A percentile compares a stretch with the other conserved stretches of the same genome.
Conservation (phyloP, 805 yeast species). For the Yamadazyma sp. region DNA sequence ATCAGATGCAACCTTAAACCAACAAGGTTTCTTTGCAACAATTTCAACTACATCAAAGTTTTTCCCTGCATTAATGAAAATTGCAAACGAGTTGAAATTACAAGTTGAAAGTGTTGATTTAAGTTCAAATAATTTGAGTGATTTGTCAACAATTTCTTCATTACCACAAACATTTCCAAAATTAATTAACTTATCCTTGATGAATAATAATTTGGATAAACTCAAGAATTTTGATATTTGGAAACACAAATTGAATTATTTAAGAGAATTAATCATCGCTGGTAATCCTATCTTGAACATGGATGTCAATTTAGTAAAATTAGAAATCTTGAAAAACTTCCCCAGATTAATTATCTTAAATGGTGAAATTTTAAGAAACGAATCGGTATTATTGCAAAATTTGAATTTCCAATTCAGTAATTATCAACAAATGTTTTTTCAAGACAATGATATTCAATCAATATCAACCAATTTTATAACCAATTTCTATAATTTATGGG, state of each 20-base stretch:
- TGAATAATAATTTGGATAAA: conserved; percentile 65
- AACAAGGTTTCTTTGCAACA: conserved; percentile 63
- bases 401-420: conserved; percentile 53
- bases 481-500: conserved; percentile 80
- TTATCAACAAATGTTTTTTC: conserved; percentile 74
- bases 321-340: conserved; percentile 66
- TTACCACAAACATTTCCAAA: conserved; percentile 73
- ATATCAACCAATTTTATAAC: conserved; percentile 75
- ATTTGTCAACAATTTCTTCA: conserved; percentile 55
- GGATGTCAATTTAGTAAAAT: conserved; percentile 42
- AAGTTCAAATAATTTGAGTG: conserved; percentile 57
- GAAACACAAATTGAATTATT: conserved; percentile 67
- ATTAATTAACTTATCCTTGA: conserved; percentile 74
- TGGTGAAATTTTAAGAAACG: conserved; percentile 76
- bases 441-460: conserved; percentile 64
- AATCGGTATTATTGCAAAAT: conserved; percentile 49
- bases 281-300: conserved; percentile 69
- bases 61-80: conserved; percentile 84
- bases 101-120: conserved; percentile 72
- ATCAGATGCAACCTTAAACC: conserved; percentile 57
- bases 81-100: conserved; percentile 56
- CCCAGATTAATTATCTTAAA: conserved; percentile 81
- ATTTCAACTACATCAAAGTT: conserved; percentile 69
- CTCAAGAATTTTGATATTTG: conserved; percentile 65
- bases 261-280: conserved; percentile 73